Evolutionary conservation across 768 basidiomycete species (phyloP), one percentile per base, ranked within the genome.

Genomic region (Podaxis sp.): DNA sequence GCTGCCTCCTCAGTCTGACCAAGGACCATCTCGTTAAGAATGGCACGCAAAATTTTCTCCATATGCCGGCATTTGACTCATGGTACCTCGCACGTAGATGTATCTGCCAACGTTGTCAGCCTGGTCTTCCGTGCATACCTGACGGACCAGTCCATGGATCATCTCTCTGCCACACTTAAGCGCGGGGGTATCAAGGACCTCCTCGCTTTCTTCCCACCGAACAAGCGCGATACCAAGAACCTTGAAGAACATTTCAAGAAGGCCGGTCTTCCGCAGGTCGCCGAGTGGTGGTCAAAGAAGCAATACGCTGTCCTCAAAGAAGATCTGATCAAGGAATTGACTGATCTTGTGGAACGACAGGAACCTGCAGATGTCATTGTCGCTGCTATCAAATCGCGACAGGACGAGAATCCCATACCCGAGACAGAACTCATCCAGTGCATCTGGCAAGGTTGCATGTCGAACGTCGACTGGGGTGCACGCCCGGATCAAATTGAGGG

Each of bases 1-100:
- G 84, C 67, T 92, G 90, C 74, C 81, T 99, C 56, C 85, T 86
- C 72, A 89, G 84, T 73, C 79, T 99, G 69, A 88, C 89, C 67
- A 96, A 94, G 75, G 96, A 98, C 67, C 95, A 98, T 73, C 85
- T 99, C 67, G 84, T 96, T 74, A 99, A 98, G 79, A 96, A 99
- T 66, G 91, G 94, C 92, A 62, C 65, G 76, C 63, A 58, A 37
- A 65, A 48, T 60, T 26, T 6, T 48, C 50, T 36, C 46, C 33
- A 52, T 48, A 33, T 63, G 41, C 50, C 28, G 10, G 20, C 52
- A n/a, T 40, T 55, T 59, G 56, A 11, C 57, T 55, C 41, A 40
- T 65, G 58, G 57, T 4, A 53, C 44, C 24, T 24, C 26, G 57
- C 22, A 51, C 22, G 24, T 69, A 96, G 94, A 92, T 70, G 83